phyloP scores from a whole-genome alignment of 2,329 filamentous ascomycete species.

The Trichoderma lentiforme region DNA sequence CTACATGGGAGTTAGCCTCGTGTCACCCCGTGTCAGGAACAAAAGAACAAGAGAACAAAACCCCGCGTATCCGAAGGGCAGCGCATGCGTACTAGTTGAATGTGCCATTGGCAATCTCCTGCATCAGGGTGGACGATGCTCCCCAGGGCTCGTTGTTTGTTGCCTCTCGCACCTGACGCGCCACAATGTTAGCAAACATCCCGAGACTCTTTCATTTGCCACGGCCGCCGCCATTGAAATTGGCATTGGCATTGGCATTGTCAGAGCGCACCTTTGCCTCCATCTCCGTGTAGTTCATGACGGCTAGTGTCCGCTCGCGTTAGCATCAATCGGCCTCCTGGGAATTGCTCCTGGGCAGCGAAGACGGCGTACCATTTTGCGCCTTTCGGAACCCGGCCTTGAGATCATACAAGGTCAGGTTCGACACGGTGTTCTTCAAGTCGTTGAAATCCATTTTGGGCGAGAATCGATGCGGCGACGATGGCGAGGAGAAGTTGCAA shows the following conservation, averaged over 20 bases:
- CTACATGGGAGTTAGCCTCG: conserved; percentile 7
- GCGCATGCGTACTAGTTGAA: conserved; percentile 81
- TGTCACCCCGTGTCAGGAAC: neutral
- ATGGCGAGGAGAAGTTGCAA: neutral
- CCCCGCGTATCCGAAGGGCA: neutral
- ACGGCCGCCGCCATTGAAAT: neutral
- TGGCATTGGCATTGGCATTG: conserved; percentile 16
- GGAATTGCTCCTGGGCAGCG: conserved; percentile 4
- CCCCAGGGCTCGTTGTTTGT: conserved; percentile 99
- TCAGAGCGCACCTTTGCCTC: conserved; percentile 57
- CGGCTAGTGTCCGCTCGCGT: conserved; percentile 54
- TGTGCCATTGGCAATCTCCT: conserved; percentile 96
- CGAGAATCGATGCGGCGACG: conserved; percentile 13
- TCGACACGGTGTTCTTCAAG: conserved; percentile 82
- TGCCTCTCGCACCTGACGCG: conserved; percentile 78
- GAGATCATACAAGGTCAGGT: conserved; percentile 89
- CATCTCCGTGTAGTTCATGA: conserved; percentile 98
- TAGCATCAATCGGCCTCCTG: conserved; percentile 25
- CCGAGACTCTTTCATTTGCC: neutral
- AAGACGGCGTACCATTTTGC: conserved; percentile 74
- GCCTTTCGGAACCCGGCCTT: conserved; percentile 94
- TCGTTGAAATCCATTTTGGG: conserved; percentile 75
- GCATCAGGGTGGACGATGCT: conserved; percentile 78
- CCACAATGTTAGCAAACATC: neutral
- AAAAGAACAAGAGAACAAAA: neutral